Evolutionary conservation across 2,329 filamentous ascomycete genomes (phyloP).

Genomic region (Alternaria ethzedia): DNA sequence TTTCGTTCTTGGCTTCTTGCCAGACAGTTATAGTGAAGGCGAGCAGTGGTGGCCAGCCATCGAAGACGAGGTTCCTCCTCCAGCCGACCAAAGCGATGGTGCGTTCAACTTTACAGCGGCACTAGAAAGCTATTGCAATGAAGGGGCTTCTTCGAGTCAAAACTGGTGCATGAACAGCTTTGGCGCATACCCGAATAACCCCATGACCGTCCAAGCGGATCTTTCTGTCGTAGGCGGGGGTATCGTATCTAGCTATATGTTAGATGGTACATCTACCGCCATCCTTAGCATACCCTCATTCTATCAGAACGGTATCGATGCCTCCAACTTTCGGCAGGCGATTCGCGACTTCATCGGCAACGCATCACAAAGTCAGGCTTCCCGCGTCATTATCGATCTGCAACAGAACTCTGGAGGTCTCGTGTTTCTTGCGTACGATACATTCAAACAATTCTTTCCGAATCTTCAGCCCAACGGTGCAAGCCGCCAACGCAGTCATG

Average conservation of each 20-base stretch:
- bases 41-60: background rate
- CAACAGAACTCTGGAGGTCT: conserved; percentile 64
- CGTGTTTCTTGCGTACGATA: conserved; percentile 34
- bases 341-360: conserved; percentile 52
- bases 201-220: conserved; percentile 25
- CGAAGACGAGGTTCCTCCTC: background rate
- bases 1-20: conserved; percentile 48
- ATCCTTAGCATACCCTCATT: conserved; percentile 55
- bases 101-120: background rate
- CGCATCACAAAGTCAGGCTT: conserved; percentile 54
- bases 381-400: conserved; percentile 67
- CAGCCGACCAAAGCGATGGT: background rate
- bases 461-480: conserved; percentile 47
- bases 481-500: conserved; percentile 52
- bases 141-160: background rate
- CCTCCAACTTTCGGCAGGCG: conserved; percentile 28
- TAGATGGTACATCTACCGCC: conserved; percentile 46
- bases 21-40: conserved; percentile 3
- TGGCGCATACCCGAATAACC: conserved; percentile 30
- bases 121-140: accelerated
- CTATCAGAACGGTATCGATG: conserved; percentile 6
- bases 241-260: conserved; percentile 52
- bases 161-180: conserved; percentile 2
- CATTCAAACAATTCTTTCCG: conserved; percentile 60
- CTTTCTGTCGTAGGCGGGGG: conserved; percentile 24